phyloP scores from a whole-genome alignment of 1,139 yeast species.

The Spencermartinsiella ligniputridi region DNA sequence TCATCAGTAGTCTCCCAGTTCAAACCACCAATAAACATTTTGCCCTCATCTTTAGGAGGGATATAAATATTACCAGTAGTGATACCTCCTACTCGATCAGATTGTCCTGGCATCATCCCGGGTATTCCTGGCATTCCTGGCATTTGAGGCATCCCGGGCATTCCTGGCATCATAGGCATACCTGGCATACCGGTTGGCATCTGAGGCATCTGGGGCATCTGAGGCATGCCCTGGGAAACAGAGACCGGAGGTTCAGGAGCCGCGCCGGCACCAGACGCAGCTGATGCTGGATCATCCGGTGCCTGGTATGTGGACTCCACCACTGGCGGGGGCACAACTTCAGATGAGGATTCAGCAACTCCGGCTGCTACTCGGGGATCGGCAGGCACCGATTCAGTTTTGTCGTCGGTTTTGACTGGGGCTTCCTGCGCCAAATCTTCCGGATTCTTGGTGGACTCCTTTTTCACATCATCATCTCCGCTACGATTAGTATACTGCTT shows the following conservation, averaged over 20 bases:
- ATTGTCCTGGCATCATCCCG: slow-evolving; percentile 14
- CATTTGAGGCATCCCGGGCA: slow-evolving; percentile 15
- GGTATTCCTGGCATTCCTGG: slow-evolving; percentile 21
- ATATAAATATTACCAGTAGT: slow-evolving; percentile 39
- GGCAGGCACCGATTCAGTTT: slow-evolving; percentile 13
- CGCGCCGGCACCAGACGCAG: neutral
- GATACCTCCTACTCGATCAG: slow-evolving; percentile 25
- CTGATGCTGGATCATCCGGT: neutral
- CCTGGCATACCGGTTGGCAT: slow-evolving; percentile 8
- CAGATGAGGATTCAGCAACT: slow-evolving; percentile 6
- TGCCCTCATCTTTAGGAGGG: slow-evolving; percentile 56
- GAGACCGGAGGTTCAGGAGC: neutral
- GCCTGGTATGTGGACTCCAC: slow-evolving; percentile 16
- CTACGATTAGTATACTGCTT: slow-evolving; percentile 14
- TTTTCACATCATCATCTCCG: slow-evolving; percentile 32
- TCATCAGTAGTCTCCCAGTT: slow-evolving; percentile 98
- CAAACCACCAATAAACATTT: slow-evolving; percentile 97
- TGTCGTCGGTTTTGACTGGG: slow-evolving; percentile 2
- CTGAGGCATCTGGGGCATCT: slow-evolving; percentile 1
- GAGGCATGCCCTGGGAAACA: neutral
- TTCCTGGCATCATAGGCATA: slow-evolving; percentile 16
- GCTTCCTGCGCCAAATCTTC: slow-evolving; percentile 3
- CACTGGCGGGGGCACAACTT: slow-evolving; percentile 12
- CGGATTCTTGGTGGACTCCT: slow-evolving; percentile 15
- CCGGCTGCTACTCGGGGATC: slow-evolving; percentile 12